phyloP scores from a whole-genome alignment of 2,329 filamentous ascomycete genomes.

The Colletotrichum orchidophilum region DNA sequence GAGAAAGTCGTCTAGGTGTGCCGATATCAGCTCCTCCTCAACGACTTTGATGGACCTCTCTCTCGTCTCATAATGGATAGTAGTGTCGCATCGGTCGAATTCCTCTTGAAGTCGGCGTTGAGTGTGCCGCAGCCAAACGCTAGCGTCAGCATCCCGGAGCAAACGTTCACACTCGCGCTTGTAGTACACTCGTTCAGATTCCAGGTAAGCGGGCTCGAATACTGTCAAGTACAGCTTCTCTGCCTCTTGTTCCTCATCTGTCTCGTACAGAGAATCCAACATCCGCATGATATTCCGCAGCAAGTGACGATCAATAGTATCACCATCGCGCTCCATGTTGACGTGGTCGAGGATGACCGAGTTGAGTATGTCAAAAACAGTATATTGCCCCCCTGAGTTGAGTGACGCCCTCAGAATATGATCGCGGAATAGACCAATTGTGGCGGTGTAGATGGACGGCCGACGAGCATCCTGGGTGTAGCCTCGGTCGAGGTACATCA shows the following conservation, averaged over 20 bases:
- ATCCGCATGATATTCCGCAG: slow-evolving; percentile 88
- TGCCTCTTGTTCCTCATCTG: slow-evolving; percentile 77
- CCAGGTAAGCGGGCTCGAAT: slow-evolving; percentile 83
- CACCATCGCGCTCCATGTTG: slow-evolving; percentile 89
- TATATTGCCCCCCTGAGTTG: slow-evolving; percentile 52
- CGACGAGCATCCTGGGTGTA: slow-evolving; percentile 76
- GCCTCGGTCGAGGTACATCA: slow-evolving; percentile 97
- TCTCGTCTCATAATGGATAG: slow-evolving; percentile 77
- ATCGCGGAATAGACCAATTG: slow-evolving; percentile 90
- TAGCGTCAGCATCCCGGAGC: slow-evolving; percentile 81
- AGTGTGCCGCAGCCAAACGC: slow-evolving; percentile 82
- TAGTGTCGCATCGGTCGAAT: slow-evolving; percentile 82
- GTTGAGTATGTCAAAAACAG: slow-evolving; percentile 80
- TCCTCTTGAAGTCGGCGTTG: slow-evolving; percentile 82
- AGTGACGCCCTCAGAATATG: slow-evolving; percentile 76
- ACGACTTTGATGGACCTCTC: slow-evolving; percentile 79
- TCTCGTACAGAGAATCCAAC: slow-evolving; percentile 89
- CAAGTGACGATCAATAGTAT: slow-evolving; percentile 84
- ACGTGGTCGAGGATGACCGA: slow-evolving; percentile 90
- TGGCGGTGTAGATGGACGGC: slow-evolving; percentile 83
- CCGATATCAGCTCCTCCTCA: slow-evolving; percentile 80
- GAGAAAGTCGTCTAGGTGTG: slow-evolving; percentile 83
- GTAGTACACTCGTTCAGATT: slow-evolving; percentile 79
- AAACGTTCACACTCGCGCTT: slow-evolving; percentile 76
- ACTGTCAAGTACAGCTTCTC: slow-evolving; percentile 84